Percentiles rank a stretch among this genome's conserved stretches.
These are phyloP conservation scores for Penicillium sp. DNA, from an alignment of 2,329 filamentous ascomycete species.

Conservation along the genomic window DNA sequence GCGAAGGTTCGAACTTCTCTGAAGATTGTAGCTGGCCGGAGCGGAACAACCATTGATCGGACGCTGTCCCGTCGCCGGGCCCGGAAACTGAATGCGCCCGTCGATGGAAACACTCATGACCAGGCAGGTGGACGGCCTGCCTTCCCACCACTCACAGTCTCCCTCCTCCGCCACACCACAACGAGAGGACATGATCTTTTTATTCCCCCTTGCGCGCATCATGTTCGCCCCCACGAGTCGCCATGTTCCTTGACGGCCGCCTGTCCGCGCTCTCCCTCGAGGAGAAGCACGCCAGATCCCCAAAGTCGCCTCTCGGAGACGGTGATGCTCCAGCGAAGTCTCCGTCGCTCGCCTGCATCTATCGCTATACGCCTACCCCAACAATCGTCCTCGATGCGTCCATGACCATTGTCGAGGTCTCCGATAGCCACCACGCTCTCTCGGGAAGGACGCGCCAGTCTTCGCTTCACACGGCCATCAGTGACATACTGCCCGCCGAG, in stretches of 20 bases:
- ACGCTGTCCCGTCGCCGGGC: too few relatives aligned
- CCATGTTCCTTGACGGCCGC: slow-evolving; percentile 4
- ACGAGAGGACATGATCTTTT: background rate
- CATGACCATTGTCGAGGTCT: slow-evolving; percentile 48
- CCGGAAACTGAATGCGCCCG: background rate
- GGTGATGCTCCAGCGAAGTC: background rate
- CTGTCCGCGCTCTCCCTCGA: slow-evolving; percentile 5
- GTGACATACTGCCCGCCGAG: slow-evolving; percentile 43
- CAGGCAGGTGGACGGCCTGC: too few relatives aligned
- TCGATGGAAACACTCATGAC: too few relatives aligned
- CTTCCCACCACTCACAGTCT: background rate
- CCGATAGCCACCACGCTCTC: slow-evolving; percentile 47
- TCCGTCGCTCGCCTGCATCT: slow-evolving; percentile 29
- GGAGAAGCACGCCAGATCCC: background rate
- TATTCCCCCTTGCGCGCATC: background rate
- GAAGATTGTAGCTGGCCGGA: too few relatives aligned
- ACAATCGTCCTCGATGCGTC: slow-evolving; percentile 45
- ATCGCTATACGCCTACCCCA: slow-evolving; percentile 40
- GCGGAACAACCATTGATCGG: too few relatives aligned
- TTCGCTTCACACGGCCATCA: slow-evolving; percentile 43
- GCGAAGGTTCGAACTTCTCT: too few relatives aligned
- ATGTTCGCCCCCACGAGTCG: background rate
- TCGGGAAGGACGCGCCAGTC: slow-evolving; percentile 40
- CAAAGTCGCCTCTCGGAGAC: background rate
- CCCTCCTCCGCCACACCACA: background rate